phyloP scores from a whole-genome alignment of 495 filamentous ascomycete genomes.

The Aspergillus egyptiacus region DNA sequence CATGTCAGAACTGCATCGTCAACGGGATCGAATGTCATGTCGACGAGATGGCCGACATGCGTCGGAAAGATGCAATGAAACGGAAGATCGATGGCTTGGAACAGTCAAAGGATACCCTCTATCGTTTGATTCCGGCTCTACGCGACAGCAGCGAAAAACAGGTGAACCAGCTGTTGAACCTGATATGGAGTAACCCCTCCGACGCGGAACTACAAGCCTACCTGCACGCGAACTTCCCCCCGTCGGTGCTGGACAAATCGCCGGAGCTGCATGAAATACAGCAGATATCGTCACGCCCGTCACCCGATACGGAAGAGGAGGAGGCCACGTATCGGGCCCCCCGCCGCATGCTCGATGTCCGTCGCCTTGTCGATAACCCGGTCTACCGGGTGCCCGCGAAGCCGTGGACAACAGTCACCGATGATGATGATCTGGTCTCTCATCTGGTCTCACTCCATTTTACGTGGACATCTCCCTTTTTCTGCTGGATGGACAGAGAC shows the following conservation, averaged over 20 bases:
- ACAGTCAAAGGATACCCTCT: slow-evolving; percentile 17
- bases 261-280: slow-evolving; percentile 18
- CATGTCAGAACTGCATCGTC: slow-evolving; percentile 23
- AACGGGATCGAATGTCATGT: slow-evolving; percentile 24
- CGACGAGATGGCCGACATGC: slow-evolving; percentile 27
- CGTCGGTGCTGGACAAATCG: slow-evolving; percentile 16
- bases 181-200: slow-evolving; percentile 26
- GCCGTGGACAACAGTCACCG: slow-evolving; percentile 44
- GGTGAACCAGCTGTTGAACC: slow-evolving; percentile 20
- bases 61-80: slow-evolving; percentile 25
- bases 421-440: slow-evolving; percentile 44
- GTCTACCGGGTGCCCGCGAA: slow-evolving; percentile 31
- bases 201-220: slow-evolving; percentile 22
- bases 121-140: slow-evolving; percentile 17
- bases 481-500: slow-evolving; percentile 38
- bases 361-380: slow-evolving; percentile 23
- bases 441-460: slow-evolving; percentile 42
- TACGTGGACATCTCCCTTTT: slow-evolving; percentile 38
- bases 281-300: slow-evolving; percentile 9
- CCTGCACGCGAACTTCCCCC: slow-evolving; percentile 17
- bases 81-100: slow-evolving; percentile 26
- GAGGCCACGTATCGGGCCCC: not conserved
- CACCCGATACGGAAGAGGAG: slow-evolving; percentile 6
- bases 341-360: slow-evolving; percentile 22
- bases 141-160: slow-evolving; percentile 17